Evolutionary conservation across 2,329 filamentous ascomycete species (phyloP).

Genomic region (Colletotrichum trifolii): DNA sequence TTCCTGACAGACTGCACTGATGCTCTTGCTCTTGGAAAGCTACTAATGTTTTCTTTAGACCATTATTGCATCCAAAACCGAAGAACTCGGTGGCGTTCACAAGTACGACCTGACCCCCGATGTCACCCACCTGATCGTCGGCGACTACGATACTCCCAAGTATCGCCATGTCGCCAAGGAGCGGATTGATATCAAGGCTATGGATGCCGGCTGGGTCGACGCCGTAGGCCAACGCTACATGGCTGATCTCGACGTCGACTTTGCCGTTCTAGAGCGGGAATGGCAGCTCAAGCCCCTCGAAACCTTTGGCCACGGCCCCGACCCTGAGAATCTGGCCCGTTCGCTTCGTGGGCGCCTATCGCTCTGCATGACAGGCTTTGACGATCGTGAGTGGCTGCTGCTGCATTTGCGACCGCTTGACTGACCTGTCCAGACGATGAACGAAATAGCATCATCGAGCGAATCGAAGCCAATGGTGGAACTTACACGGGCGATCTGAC

Average conservation of each 20-base stretch:
- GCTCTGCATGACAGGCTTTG: constrained; percentile 68
- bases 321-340: constrained; percentile 46
- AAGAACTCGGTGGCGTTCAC: constrained; percentile 87
- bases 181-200: constrained; percentile 84
- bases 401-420: background rate
- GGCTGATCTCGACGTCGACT: constrained; percentile 78
- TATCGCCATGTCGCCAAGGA: constrained; percentile 95
- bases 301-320: constrained; percentile 51
- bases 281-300: constrained; percentile 74
- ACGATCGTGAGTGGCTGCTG: constrained; percentile 53
- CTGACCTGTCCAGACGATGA: constrained; percentile 63
- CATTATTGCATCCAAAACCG: constrained; percentile 71
- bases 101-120: constrained; percentile 95
- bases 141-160: constrained; percentile 89
- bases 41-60: constrained; percentile 48
- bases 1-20: background rate
- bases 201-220: constrained; percentile 86
- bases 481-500: constrained; percentile 89
- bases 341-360: constrained; percentile 55
- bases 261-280: constrained; percentile 73
- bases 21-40: constrained; percentile 12
- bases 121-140: constrained; percentile 93
- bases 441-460: constrained; percentile 76
- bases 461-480: constrained; percentile 78
- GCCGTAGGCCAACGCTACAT: constrained; percentile 85